Evolutionary conservation across 2,329 filamentous ascomycete genomes (phyloP).

Genomic region (Ophiocordyceps sinensis): DNA sequence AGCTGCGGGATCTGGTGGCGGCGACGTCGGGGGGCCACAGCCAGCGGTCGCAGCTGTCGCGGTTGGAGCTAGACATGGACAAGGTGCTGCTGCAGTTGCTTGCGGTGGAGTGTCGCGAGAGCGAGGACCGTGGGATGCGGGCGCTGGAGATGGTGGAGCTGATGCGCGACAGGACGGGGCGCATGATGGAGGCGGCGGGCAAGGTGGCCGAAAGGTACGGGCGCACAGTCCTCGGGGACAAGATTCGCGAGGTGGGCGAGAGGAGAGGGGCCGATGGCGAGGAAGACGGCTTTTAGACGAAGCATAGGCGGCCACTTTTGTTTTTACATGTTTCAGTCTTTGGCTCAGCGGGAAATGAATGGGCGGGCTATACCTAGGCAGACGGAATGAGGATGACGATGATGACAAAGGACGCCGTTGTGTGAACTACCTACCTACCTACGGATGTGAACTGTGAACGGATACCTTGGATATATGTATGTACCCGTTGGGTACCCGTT

Average conservation of each 20-base stretch:
- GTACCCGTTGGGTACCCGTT: no score
- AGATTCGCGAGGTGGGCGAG: conserved; percentile 80
- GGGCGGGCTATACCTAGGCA: no score
- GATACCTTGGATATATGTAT: no score
- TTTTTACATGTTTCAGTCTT: no score
- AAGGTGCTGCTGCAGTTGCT: conserved; percentile 82
- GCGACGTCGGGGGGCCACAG: conserved; percentile 42
- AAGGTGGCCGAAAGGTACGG: conserved; percentile 85
- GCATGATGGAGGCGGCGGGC: conserved; percentile 81
- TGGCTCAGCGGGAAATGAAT: no score
- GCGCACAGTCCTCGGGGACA: conserved; percentile 64
- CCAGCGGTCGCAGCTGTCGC: conserved; percentile 52
- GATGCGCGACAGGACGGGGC: conserved; percentile 70
- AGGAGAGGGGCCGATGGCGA: conserved; percentile 45
- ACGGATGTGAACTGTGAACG: no score
- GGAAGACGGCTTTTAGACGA: conserved; percentile 1
- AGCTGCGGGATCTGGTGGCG: conserved; percentile 61
- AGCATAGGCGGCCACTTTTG: no score
- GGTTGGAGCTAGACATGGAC: conserved; percentile 72
- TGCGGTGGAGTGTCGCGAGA: conserved; percentile 78
- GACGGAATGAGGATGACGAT: no score
- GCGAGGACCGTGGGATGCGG: conserved; percentile 88
- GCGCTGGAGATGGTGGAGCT: conserved; percentile 80
- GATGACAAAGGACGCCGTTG: no score
- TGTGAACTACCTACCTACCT: no score